Conservation (phyloP, 768 basidiomycete species). For the Lactifluus rugatus region DNA sequence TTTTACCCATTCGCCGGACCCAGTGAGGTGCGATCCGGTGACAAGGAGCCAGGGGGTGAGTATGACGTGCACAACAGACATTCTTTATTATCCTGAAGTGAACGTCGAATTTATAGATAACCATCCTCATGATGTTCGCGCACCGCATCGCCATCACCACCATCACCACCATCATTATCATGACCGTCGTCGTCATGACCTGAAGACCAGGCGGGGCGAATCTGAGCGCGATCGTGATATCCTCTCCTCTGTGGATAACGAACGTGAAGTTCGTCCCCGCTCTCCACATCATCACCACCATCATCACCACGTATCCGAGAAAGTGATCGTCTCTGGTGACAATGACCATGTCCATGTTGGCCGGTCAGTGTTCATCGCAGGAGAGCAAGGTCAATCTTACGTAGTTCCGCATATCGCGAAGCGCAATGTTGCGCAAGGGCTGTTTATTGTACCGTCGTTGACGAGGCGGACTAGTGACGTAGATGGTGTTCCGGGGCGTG, state of each 20-base stretch:
- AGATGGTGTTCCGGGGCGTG: slow-evolving; percentile 31
- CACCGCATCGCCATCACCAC: slow-evolving; percentile 1
- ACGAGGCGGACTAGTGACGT: slow-evolving; percentile 8
- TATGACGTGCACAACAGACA: background rate
- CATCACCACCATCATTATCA: slow-evolving; percentile 14
- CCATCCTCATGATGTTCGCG: background rate
- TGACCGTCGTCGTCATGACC: background rate
- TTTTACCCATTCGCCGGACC: slow-evolving; percentile 18
- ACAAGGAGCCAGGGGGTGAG: slow-evolving; percentile 1
- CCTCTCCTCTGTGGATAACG: slow-evolving; percentile 6
- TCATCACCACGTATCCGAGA: slow-evolving; percentile 19
- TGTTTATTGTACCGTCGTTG: background rate
- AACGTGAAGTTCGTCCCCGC: slow-evolving; percentile 15
- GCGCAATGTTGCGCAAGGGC: slow-evolving; percentile 12
- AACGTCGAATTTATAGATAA: background rate
- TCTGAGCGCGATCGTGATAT: background rate
- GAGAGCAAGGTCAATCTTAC: slow-evolving; percentile 17
- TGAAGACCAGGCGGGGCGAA: background rate
- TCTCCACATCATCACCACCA: slow-evolving; percentile 2
- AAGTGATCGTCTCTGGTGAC: slow-evolving; percentile 20
- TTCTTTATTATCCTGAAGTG: background rate
- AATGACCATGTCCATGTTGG: slow-evolving; percentile 21
- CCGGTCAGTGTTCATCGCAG: slow-evolving; percentile 16
- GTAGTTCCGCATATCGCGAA: slow-evolving; percentile 18
- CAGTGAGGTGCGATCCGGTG: slow-evolving; percentile 19